Conservation (phyloP, 176 grass and related monocot genomes). For the Elaeis guineensis region DNA sequence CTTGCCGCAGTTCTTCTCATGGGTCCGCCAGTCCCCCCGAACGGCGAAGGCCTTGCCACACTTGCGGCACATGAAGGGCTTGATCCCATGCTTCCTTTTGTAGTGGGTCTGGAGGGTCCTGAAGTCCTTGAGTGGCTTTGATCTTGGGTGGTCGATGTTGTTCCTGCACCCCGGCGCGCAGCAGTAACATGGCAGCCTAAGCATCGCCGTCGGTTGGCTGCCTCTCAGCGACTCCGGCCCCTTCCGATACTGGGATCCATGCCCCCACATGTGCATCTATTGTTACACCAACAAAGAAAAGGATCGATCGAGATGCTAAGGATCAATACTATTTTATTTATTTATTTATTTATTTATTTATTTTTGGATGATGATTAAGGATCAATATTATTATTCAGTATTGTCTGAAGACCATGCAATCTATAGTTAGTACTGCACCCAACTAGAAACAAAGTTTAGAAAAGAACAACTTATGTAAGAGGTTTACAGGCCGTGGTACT, state of each 20-base stretch:
- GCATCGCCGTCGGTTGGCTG: conserved; percentile 80
- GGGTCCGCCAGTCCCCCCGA: conserved; percentile 85
- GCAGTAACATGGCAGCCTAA: conserved; percentile 84
- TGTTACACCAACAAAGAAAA: neutral
- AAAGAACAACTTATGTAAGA: too few species aligned
- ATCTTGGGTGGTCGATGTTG: conserved; percentile 73
- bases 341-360: too few species aligned
- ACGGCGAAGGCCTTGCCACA: conserved; percentile 90
- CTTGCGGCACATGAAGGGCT: conserved; percentile 97
- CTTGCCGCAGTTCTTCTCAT: conserved; percentile 97
- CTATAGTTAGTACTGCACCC: too few species aligned
- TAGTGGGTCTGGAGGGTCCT: conserved; percentile 85
- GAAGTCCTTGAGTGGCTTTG: conserved; percentile 83
- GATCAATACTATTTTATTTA: too few species aligned
- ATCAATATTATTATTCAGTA: too few species aligned
- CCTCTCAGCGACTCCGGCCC: conserved; percentile 66
- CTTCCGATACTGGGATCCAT: conserved; percentile 79
- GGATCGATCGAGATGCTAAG: neutral
- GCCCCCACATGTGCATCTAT: conserved; percentile 93
- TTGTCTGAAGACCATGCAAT: too few species aligned
- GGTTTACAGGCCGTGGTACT: too few species aligned
- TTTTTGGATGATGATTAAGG: neutral
- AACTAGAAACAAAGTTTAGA: too few species aligned
- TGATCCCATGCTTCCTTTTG: conserved; percentile 87
- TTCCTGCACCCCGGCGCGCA: conserved; percentile 74